Conservation (phyloP, 176 grass and related monocot genomes). For the Aegilops speltoides region DNA sequence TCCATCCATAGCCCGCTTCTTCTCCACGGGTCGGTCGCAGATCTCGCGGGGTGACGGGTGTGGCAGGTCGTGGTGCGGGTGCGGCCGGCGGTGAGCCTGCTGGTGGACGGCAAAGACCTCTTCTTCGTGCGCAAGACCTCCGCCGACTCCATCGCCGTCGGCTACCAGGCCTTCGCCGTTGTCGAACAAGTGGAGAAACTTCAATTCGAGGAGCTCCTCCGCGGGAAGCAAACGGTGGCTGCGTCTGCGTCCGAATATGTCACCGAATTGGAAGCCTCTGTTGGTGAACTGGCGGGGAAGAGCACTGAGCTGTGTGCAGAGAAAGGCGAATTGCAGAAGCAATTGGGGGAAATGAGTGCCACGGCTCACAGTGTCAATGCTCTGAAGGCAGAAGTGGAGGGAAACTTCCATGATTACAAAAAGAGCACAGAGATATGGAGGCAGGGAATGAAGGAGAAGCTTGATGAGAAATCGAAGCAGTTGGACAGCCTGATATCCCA, state of each 20-base stretch:
- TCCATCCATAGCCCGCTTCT: too few relatives aligned
- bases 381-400: background rate
- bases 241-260: background rate
- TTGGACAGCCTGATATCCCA: background rate
- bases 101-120: too few relatives aligned
- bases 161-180: too few relatives aligned
- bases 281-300: background rate
- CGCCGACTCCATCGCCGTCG: too few relatives aligned
- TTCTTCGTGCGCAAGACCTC: too few relatives aligned
- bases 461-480: constrained; percentile 11
- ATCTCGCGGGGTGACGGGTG: too few relatives aligned
- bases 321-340: background rate
- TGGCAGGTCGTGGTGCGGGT: too few relatives aligned
- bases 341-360: background rate
- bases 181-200: background rate
- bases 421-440: background rate
- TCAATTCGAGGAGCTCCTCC: constrained; percentile 13
- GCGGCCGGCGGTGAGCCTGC: too few relatives aligned
- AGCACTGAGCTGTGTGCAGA: background rate
- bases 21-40: too few relatives aligned
- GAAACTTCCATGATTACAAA: background rate
- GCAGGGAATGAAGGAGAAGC: background rate
- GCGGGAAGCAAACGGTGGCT: background rate
- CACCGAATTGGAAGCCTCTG: background rate
- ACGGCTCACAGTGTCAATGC: background rate